A percentile compares a stretch with the other conserved stretches of the same genome.
These are phyloP conservation scores for Rhododendron vialii DNA, from an alignment of 148 eudicot genomes.

Conservation along the genomic window DNA sequence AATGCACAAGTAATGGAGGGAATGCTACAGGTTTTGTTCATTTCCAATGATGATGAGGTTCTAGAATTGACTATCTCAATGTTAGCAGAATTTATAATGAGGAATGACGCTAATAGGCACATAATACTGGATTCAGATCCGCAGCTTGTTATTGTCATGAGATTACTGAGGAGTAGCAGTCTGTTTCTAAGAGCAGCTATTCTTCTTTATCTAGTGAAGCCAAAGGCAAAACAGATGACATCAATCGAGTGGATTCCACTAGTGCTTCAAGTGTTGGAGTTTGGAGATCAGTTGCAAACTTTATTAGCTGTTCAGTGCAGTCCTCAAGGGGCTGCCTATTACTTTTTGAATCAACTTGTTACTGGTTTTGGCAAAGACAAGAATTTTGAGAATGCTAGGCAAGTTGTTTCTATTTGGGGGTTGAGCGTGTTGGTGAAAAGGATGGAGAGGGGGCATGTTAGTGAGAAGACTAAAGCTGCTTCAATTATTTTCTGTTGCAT, in stretches of 20 bases:
- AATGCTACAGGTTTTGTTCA: conserved; percentile 35
- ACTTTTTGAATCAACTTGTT: conserved; percentile 39
- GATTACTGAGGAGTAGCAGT: conserved; percentile 34
- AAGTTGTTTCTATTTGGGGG: conserved; percentile 40
- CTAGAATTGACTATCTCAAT: conserved; percentile 41
- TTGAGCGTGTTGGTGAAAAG: conserved; percentile 36
- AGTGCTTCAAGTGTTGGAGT: conserved; percentile 44
- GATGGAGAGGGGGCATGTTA: conserved; percentile 28
- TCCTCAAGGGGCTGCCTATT: conserved; percentile 45
- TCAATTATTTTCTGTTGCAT: conserved; percentile 31
- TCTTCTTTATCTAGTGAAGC: conserved; percentile 40
- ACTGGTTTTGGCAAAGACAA: conserved; percentile 40
- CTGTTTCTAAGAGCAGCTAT: conserved; percentile 43
- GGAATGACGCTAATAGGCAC: conserved; percentile 24
- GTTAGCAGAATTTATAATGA: conserved; percentile 31
- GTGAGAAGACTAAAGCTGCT: conserved; percentile 34
- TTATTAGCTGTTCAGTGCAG: conserved; percentile 32
- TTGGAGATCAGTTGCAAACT: conserved; percentile 38
- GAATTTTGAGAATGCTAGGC: conserved; percentile 37
- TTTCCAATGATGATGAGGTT: conserved; percentile 42
- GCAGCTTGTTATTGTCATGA: conserved; percentile 29
- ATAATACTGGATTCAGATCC: conserved; percentile 32
- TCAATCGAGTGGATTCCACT: conserved; percentile 49
- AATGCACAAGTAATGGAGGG: conserved; percentile 33
- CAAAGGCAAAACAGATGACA: conserved; percentile 43